These are phyloP conservation scores for Simplicillium aogashimaense DNA, from an alignment of 2,329 filamentous ascomycete species.

Conservation along the genomic window DNA sequence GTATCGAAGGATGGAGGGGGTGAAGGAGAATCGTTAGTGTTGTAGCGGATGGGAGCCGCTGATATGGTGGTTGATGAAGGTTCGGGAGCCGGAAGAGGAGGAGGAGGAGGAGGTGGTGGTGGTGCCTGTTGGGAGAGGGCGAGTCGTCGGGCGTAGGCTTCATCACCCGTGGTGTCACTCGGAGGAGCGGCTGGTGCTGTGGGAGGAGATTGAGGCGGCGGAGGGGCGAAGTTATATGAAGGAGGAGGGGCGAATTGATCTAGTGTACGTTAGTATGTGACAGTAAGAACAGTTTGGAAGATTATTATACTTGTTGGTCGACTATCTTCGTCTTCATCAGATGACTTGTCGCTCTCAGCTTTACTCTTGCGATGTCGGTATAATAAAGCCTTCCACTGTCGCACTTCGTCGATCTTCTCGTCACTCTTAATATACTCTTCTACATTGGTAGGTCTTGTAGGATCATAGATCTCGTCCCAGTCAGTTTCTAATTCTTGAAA, in stretches of 20 bases:
- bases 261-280: constrained; percentile 16
- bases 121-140: constrained; percentile 34
- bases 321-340: constrained; percentile 26
- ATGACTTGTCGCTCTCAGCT: constrained; percentile 22
- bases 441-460: constrained; percentile 69
- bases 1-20: constrained; percentile 27
- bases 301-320: constrained; percentile 21
- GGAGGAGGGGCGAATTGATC: constrained; percentile 52
- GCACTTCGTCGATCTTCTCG: constrained; percentile 68
- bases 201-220: constrained; percentile 35
- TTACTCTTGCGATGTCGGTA: constrained; percentile 57
- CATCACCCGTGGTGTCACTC: constrained; percentile 56
- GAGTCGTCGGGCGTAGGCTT: constrained; percentile 56
- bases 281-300: neutral
- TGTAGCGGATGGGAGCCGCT: constrained; percentile 68
- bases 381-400: constrained; percentile 76
- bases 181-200: constrained; percentile 32
- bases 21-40: constrained; percentile 30
- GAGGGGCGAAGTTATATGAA: constrained; percentile 47
- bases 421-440: constrained; percentile 79
- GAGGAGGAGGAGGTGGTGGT: constrained; percentile 21
- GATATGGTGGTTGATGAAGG: constrained; percentile 46
- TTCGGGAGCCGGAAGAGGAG: constrained; percentile 18
- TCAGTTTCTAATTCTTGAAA: constrained; percentile 53
- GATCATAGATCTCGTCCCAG: constrained; percentile 90